These are phyloP conservation scores for Pichia membranifaciens DNA, from an alignment of 805 yeast species.

Conservation along the genomic window DNA sequence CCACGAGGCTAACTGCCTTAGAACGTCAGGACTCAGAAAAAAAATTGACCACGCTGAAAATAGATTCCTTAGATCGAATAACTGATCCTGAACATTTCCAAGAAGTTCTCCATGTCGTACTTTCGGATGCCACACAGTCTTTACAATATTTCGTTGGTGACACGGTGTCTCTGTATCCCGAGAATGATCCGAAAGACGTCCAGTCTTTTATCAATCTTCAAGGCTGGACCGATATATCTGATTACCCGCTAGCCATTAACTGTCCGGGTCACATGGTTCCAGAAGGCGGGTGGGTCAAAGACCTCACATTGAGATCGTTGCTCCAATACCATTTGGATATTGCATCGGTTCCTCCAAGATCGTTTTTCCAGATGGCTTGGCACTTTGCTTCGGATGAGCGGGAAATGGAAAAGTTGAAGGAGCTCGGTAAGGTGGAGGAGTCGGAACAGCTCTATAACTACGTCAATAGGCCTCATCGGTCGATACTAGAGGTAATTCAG, in stretches of 20 bases:
- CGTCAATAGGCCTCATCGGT: constrained; percentile 89
- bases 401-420: constrained; percentile 69
- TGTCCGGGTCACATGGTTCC: constrained; percentile 22
- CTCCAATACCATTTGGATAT: constrained; percentile 79
- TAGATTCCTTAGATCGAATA: constrained; percentile 50
- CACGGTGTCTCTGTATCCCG: constrained; percentile 68
- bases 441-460: constrained; percentile 82
- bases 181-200: constrained; percentile 60
- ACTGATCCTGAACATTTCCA: constrained; percentile 78
- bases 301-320: constrained; percentile 64
- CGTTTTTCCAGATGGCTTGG: constrained; percentile 69
- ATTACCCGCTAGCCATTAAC: constrained; percentile 41
- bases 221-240: constrained; percentile 70
- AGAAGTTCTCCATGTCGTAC: constrained; percentile 66
- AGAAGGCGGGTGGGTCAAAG: constrained; percentile 58
- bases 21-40: not conserved
- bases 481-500: constrained; percentile 71
- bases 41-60: constrained; percentile 34
- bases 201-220: constrained; percentile 60
- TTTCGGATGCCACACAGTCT: constrained; percentile 30
- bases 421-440: constrained; percentile 66
- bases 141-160: constrained; percentile 69
- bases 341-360: constrained; percentile 72
- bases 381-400: constrained; percentile 71
- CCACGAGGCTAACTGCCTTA: not conserved